Base-by-base conservation (phyloP, 495 filamentous ascomycete genomes). In the Podospora sp. region DNA sequence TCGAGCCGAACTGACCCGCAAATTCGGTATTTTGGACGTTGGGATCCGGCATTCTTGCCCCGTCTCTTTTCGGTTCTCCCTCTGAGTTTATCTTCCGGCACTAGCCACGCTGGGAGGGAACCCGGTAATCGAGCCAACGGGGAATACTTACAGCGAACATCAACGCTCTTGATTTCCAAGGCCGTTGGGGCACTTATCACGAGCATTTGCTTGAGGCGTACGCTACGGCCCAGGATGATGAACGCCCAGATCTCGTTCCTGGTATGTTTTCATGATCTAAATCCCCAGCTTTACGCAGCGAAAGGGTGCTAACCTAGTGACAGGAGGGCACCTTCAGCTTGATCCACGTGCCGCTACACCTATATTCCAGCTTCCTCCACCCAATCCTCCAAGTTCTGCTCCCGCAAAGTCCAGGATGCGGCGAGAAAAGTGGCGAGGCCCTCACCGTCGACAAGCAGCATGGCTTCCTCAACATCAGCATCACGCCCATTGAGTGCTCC, bases 401-500 rank as follows among this genome's bases (percentile, higher is more conserved):
- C 49, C 90, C 89, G 36, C 84, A 84, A 59, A 80, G 56, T 9
- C 40, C 49, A 24, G 61, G 56, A 51, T 35, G 16, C 46, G 40
- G 16, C 16, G 40, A 18, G 40, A 46, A 18, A 12, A 14, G 40
- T 11, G 22, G 22, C 25, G 80, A 83, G 72, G 80, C 79, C 6
- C 76, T 77, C 49, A 79, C 77, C 26, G 35, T 70, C 33, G 78
- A 83, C 71, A 81, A 82, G 70, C 85, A 84, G 67, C 89, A 92
- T 72, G 89, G 89, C 49, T 99, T 99, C 76, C 83, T 96, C 68
- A 98, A 99, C 76, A 88, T 99, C 71, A 94, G 91, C 50, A 85
- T 99, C 70, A 98, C 94, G 0, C 92, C 94, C 0, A 86, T 95
- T 29, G 95, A 97, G 77, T 97, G 94, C 80, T 97, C 93, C 4